phyloP scores from a whole-genome alignment of 1,284 basidiomycete genomes.

The Cutaneotrichosporon cutaneum region DNA sequence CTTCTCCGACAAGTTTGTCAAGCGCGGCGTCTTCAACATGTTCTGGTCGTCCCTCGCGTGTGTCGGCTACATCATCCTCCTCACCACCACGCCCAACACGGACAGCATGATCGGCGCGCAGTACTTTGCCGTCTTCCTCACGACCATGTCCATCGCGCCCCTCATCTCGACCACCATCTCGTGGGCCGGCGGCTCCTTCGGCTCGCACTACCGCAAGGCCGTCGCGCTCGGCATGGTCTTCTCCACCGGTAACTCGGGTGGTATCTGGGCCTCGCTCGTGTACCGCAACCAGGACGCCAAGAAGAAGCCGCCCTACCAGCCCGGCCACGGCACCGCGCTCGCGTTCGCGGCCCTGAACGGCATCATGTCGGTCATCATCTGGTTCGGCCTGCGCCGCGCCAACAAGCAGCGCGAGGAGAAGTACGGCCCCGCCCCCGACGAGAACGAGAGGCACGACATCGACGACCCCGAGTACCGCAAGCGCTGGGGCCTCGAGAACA shows the following conservation, averaged over 20 bases:
- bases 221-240: slow-evolving; percentile 56
- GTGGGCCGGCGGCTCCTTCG: slow-evolving; percentile 54
- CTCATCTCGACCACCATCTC: slow-evolving; percentile 55
- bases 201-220: slow-evolving; percentile 51
- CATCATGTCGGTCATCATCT: slow-evolving; percentile 44
- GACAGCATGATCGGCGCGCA: slow-evolving; percentile 36
- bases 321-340: slow-evolving; percentile 51
- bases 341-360: slow-evolving; percentile 48
- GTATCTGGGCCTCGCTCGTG: slow-evolving; percentile 54
- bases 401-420: slow-evolving; percentile 49
- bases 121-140: slow-evolving; percentile 55
- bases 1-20: slow-evolving; percentile 49
- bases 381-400: slow-evolving; percentile 43
- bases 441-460: slow-evolving; percentile 65
- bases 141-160: slow-evolving; percentile 50
- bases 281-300: slow-evolving; percentile 47
- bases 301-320: slow-evolving; percentile 34
- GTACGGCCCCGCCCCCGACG: slow-evolving; percentile 44
- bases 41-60: slow-evolving; percentile 51
- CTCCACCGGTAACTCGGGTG: slow-evolving; percentile 55
- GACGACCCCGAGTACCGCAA: slow-evolving; percentile 45
- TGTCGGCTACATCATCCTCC: slow-evolving; percentile 51
- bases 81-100: slow-evolving; percentile 10
- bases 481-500: slow-evolving; percentile 50
- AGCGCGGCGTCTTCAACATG: slow-evolving; percentile 54